Conservation (phyloP, 495 filamentous ascomycete species). For the Pyronema omphalodes region DNA sequence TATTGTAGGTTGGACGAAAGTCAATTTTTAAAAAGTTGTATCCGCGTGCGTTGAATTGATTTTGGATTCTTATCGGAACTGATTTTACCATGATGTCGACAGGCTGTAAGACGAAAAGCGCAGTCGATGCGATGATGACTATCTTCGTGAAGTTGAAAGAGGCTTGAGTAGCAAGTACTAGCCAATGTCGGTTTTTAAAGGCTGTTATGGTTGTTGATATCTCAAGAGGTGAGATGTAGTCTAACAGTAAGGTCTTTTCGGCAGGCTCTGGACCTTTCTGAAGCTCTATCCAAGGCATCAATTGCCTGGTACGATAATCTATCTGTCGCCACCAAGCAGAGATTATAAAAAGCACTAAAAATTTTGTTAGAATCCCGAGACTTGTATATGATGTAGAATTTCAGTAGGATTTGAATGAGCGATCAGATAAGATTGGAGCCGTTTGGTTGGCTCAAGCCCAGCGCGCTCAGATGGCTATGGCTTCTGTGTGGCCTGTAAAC, state of each 20-base stretch:
- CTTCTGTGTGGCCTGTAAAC: too few species aligned
- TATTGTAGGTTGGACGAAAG: background rate
- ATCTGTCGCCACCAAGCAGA: background rate
- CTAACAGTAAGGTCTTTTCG: background rate
- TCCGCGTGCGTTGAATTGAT: background rate
- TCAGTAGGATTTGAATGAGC: too few species aligned
- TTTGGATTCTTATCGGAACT: background rate
- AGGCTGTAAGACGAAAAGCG: background rate
- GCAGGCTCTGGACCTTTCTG: background rate
- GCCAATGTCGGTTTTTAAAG: background rate
- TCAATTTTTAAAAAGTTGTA: background rate
- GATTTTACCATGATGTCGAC: background rate
- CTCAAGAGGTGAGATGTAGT: background rate
- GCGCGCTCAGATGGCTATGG: too few species aligned
- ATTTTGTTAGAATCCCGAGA: background rate
- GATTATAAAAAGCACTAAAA: background rate
- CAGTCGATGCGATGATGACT: background rate
- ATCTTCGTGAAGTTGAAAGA: background rate
- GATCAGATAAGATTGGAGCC: too few species aligned
- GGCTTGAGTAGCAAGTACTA: background rate
- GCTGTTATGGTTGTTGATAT: background rate
- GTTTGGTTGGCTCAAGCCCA: too few species aligned
- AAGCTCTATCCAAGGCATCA: background rate
- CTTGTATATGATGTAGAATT: too few species aligned
- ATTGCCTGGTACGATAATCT: background rate